A percentile compares a stretch with the other conserved stretches of the same genome.
Conservation (phyloP, 2,329 filamentous ascomycete species). For the Ascomycota sp. region DNA sequence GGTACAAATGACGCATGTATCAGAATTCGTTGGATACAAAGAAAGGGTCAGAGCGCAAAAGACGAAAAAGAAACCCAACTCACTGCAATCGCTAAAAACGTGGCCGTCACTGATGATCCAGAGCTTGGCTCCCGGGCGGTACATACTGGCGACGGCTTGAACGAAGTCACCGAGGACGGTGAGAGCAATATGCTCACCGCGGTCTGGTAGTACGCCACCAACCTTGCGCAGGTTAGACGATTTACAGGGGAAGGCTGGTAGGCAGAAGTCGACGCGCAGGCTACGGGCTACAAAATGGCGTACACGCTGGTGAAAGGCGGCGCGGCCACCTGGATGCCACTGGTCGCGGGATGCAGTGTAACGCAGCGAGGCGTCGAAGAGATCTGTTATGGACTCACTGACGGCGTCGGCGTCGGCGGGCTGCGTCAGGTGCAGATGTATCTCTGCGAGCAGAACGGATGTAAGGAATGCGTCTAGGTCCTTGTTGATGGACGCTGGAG, state of each 20-base stretch:
- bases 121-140: slow-evolving; percentile 13
- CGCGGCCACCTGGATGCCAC: slow-evolving; percentile 6
- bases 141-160: slow-evolving; percentile 9
- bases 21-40: no score
- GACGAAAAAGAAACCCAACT: no score
- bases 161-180: slow-evolving; percentile 11
- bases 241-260: slow-evolving; percentile 20
- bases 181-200: slow-evolving; percentile 14
- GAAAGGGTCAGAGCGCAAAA: no score
- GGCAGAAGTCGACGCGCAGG: slow-evolving; percentile 8
- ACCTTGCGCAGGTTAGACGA: slow-evolving; percentile 16
- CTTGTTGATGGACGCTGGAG: no score
- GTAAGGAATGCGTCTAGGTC: slow-evolving; percentile 2
- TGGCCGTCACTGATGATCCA: slow-evolving; percentile 19
- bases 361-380: slow-evolving; percentile 8
- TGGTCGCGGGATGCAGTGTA: slow-evolving; percentile 6
- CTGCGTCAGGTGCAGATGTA: not conserved
- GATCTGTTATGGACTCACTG: slow-evolving; percentile 3
- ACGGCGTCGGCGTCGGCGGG: no score
- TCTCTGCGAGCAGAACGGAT: not conserved
- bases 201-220: slow-evolving; percentile 11
- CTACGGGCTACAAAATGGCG: slow-evolving; percentile 7
- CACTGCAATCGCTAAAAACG: slow-evolving; percentile 20
- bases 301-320: slow-evolving; percentile 6
- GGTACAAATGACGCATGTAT: no score